phyloP scores from a whole-genome alignment of 371 early-diverging fungal genomes.

The Mucor saturninus region DNA sequence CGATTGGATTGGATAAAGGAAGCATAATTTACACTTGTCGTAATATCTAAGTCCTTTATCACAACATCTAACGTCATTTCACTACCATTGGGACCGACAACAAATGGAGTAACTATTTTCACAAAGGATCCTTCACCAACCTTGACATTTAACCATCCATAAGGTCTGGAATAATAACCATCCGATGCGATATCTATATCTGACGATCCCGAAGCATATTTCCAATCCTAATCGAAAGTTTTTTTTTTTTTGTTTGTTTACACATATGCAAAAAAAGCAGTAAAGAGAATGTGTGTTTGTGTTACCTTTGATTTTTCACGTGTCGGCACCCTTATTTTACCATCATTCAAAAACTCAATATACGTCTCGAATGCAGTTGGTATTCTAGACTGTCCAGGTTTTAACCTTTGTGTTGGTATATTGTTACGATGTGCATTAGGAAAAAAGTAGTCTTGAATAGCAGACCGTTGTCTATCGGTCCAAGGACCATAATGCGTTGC shows the following conservation, averaged over 20 bases:
- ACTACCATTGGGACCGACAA: slow-evolving; percentile 59
- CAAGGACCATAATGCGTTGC: slow-evolving; percentile 85
- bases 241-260: not conserved
- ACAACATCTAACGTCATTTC: slow-evolving; percentile 55
- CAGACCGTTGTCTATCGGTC: slow-evolving; percentile 79
- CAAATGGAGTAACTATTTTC: slow-evolving; percentile 67
- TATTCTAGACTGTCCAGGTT: slow-evolving; percentile 63
- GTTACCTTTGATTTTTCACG: slow-evolving; percentile 79
- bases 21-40: slow-evolving; percentile 78
- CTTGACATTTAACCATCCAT: slow-evolving; percentile 83
- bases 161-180: slow-evolving; percentile 63
- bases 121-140: slow-evolving; percentile 60
- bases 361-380: slow-evolving; percentile 66
- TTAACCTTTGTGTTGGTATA: slow-evolving; percentile 51
- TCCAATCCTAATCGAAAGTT: slow-evolving; percentile 64
- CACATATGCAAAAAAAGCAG: too few relatives aligned
- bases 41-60: slow-evolving; percentile 55
- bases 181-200: slow-evolving; percentile 48
- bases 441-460: slow-evolving; percentile 79
- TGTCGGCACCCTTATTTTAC: slow-evolving; percentile 69
- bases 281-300: not conserved
- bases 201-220: slow-evolving; percentile 45
- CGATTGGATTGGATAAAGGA: slow-evolving; percentile 57
- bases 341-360: slow-evolving; percentile 69
- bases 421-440: slow-evolving; percentile 70